Base-by-base conservation (phyloP, 2,329 filamentous ascomycete species). In the Fusarium sp. region DNA sequence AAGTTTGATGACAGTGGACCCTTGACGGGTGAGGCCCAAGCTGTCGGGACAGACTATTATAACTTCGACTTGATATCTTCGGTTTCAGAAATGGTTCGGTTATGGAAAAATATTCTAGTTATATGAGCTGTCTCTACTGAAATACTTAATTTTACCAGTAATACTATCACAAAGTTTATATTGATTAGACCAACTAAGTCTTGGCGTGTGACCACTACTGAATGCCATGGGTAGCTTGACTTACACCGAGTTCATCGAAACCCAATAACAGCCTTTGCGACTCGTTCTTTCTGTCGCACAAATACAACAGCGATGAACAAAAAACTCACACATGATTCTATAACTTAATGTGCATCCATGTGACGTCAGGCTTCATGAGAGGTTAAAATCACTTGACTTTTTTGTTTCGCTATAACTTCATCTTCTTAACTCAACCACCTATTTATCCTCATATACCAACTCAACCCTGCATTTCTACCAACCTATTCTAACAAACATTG, bases 341-440 rank as follows among this genome's bases (percentile, higher is more conserved):
- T 7, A 59, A 8, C 30, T 44, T 14, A 41, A 32, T 17, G 28
- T 39, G 5, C 26, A 17, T 35, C 26, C 18, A 42, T 36, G 35
- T 70, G 68, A 71, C 68, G 68, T 70, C 68, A 67, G 39, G 30
- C 20, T 17, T 24, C 15, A 28, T 32, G 39, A 35, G 28, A 22
- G 13, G 35, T 9, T 50, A 39, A 17, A 17, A 59, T 22, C 30
- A n/a, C 26, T 63, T 47, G n/a, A 30, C 50, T 1, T 24, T 28
- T 47, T 6, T 1, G 13, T 32, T 47, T 42, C 4, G 3, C 26
- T 12, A 4, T 13, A 12, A 18, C 12, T n/a, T 24, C 12, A 22
- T 32, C 51, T 17, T 32, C 28, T 20, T 15, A 28, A 6, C 30
- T 41, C 13, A 18, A 18, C 17, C 14, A 41, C 53, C 50, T 30